Conservation (phyloP, 805 yeast species). For the Candida insectalens region DNA sequence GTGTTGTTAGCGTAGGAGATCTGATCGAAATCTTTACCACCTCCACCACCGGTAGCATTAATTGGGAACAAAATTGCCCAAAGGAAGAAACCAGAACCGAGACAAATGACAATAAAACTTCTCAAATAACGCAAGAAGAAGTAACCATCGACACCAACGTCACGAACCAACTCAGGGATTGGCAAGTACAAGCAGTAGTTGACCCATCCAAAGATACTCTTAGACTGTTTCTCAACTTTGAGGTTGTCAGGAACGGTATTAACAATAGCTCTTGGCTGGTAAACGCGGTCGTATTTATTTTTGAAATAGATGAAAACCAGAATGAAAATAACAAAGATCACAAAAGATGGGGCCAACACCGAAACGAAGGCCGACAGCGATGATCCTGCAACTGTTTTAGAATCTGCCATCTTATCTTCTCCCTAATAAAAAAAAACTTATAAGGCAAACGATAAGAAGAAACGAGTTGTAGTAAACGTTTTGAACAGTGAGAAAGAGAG, state of each 20-base stretch:
- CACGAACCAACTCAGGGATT: conserved; percentile 54
- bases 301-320: conserved; percentile 31
- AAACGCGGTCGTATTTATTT: conserved; percentile 36
- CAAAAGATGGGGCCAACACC: conserved; percentile 33
- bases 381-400: too few relatives aligned
- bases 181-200: conserved; percentile 41
- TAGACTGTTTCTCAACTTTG: conserved; percentile 32
- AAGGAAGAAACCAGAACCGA: conserved; percentile 42
- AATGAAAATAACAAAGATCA: conserved; percentile 32
- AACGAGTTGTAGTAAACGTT: neutral
- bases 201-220: conserved; percentile 47
- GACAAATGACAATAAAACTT: conserved; percentile 41
- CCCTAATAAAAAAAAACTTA: too few relatives aligned
- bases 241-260: conserved; percentile 36
- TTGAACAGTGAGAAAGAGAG: neutral
- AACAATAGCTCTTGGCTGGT: conserved; percentile 40
- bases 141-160: conserved; percentile 68
- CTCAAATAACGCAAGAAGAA: conserved; percentile 59
- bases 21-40: conserved; percentile 49
- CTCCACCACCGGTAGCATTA: conserved; percentile 60
- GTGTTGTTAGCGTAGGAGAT: conserved; percentile 55
- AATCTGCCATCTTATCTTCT: too few relatives aligned
- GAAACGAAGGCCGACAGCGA: conserved; percentile 43
- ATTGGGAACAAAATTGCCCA: conserved; percentile 70
- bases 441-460: neutral